Evolutionary conservation across 2,329 filamentous ascomycete genomes (phyloP).

Genomic region (Aspergillus texensis): DNA sequence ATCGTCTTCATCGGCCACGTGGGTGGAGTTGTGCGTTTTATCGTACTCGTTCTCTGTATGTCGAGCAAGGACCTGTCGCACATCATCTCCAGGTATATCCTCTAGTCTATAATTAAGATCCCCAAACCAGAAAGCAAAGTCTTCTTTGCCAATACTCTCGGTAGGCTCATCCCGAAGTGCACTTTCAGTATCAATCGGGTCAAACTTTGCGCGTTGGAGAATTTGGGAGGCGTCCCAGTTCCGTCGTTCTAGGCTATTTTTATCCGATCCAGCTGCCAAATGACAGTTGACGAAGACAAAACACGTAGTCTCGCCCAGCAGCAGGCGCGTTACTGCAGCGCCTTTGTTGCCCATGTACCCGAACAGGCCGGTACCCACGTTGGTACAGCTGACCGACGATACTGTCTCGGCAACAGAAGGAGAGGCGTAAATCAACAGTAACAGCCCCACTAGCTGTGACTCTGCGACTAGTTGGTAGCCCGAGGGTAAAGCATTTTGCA

Average conservation of each 20-base stretch:
- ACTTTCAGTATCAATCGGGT: conserved; percentile 70
- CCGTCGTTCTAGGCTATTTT: conserved; percentile 74
- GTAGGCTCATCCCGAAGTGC: conserved; percentile 55
- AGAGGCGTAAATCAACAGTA: conserved; percentile 84
- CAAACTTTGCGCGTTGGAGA: conserved; percentile 73
- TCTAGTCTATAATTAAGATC: conserved; percentile 94
- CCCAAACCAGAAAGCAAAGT: conserved; percentile 94
- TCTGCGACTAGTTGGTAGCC: conserved; percentile 78
- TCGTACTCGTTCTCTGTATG: conserved; percentile 81
- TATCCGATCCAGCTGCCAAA: conserved; percentile 82
- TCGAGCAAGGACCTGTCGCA: conserved; percentile 78
- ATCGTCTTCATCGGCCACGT: conserved; percentile 14
- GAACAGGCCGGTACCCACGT: conserved; percentile 84
- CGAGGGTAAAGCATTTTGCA: conserved; percentile 72
- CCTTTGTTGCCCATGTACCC: conserved; percentile 98
- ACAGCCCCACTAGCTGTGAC: conserved; percentile 82
- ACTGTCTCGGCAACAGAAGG: conserved; percentile 73
- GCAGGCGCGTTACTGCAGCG: conserved; percentile 76
- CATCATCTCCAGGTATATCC: conserved; percentile 85
- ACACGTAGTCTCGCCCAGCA: conserved; percentile 86
- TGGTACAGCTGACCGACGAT: conserved; percentile 77
- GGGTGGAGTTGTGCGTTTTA: conserved; percentile 44
- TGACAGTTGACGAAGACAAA: conserved; percentile 92
- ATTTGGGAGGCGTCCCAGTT: conserved; percentile 91
- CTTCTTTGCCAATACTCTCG: conserved; percentile 80